Base-by-base conservation (phyloP, 306 rosid genomes). In the Fragaria ananassa region DNA sequence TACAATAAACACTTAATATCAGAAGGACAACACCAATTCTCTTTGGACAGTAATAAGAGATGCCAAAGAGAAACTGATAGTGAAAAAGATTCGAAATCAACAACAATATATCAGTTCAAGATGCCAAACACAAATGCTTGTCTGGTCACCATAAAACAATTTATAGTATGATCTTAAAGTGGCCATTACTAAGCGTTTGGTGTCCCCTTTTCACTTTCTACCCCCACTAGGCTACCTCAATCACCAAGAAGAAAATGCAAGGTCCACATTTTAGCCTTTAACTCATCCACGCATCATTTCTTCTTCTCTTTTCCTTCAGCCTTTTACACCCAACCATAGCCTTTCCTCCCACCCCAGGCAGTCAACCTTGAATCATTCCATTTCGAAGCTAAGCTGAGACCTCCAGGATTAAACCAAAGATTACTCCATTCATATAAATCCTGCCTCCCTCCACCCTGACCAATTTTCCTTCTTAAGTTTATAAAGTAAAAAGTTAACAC, bases 1-100 rank as follows among this genome's bases (percentile, higher is more conserved):
- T 29, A 61, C 19, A 45, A 80, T 50, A 74, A 71, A 65, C 74
- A 17, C 18, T 76, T 66, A 53, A 74, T 68, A 76, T 67, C 64
- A 50, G 31, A 47, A 81, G 11, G 14, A 37, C 68, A 83, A 23
- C 31, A 45, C 56, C 44, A 58, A 41, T 50, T 69, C 71, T 50
- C 47, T 71, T 68, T 53, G 19, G 13, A 80, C 45, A 50, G 62
- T 68, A 49, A 19, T 4, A 54, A 35, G 56, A 29, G 31, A 31
- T 34, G 2, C 25, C 29, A 58, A 35, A 54, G 27, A 41, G 23
- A 23, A 41, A 75, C 54, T 19, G 57, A 50, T 74, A 45, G 2
- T 45, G 31, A 10, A 34, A 63, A 58, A 56, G 67, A 64, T 60
- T 64, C 61, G 21, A 63, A 53, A 62, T 70, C 23, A 49, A 18